These are phyloP conservation scores for Cercis canadensis DNA, from an alignment of 306 rosid genomes.

Conservation along the genomic window DNA sequence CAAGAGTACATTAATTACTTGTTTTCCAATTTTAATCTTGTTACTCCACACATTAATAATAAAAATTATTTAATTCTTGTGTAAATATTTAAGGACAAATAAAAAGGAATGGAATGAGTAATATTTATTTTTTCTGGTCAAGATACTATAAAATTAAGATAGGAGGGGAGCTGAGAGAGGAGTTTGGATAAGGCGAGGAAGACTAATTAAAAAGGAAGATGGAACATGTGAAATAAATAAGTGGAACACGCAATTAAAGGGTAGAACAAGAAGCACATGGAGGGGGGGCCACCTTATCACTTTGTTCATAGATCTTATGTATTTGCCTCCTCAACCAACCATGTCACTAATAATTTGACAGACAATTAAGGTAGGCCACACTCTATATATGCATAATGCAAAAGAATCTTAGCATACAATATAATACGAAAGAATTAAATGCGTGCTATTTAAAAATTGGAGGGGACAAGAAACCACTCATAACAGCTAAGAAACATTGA, in stretches of 20 bases:
- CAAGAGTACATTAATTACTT: too few species aligned
- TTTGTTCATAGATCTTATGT: slow-evolving; percentile 42
- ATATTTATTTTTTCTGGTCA: too few species aligned
- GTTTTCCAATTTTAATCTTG: too few species aligned
- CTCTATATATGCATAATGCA: not conserved
- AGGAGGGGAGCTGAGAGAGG: too few species aligned
- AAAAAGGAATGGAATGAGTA: too few species aligned
- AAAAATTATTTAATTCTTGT: too few species aligned
- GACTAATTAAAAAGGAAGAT: not conserved
- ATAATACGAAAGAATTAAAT: slow-evolving; percentile 9
- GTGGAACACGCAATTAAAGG: slow-evolving; percentile 37
- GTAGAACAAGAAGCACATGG: slow-evolving; percentile 51
- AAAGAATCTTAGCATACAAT: slow-evolving; percentile 36
- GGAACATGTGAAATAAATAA: slow-evolving; percentile 28
- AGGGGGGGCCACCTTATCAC: slow-evolving; percentile 53
- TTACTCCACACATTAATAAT: too few species aligned
- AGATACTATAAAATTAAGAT: too few species aligned
- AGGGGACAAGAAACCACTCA: not conserved
- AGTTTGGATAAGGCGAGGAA: not conserved
- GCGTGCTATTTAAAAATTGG: not conserved
- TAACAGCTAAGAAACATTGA: slow-evolving; percentile 36
- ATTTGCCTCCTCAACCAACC: slow-evolving; percentile 34
- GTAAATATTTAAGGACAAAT: too few species aligned
- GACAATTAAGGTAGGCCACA: not conserved
- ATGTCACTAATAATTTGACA: slow-evolving; percentile 9